phyloP scores from a whole-genome alignment of 2,329 filamentous ascomycete genomes.

The Diplodia seriata region DNA sequence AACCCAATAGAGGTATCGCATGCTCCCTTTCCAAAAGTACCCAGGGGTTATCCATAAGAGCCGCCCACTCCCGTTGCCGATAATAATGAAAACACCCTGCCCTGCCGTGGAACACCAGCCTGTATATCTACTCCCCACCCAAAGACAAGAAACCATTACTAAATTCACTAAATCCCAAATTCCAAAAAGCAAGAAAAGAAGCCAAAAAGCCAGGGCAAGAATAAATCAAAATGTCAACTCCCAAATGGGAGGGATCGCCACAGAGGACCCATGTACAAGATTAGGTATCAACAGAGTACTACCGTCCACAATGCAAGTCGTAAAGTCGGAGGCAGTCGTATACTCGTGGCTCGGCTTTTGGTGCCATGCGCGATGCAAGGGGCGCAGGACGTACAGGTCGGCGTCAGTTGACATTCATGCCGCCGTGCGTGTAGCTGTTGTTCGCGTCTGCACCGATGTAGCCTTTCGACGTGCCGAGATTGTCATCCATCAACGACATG shows the following conservation, averaged over 20 bases:
- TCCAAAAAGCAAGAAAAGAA: neutral
- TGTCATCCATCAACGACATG: slow-evolving; percentile 35
- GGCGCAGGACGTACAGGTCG: neutral
- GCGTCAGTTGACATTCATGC: slow-evolving; percentile 29
- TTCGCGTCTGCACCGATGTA: slow-evolving; percentile 27
- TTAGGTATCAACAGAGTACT: slow-evolving; percentile 31
- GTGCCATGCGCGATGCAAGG: slow-evolving; percentile 5
- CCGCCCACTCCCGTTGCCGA: slow-evolving; percentile 6
- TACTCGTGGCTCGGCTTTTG: slow-evolving; percentile 26
- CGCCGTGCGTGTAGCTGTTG: slow-evolving; percentile 24
- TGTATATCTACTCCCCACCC: slow-evolving; percentile 19
- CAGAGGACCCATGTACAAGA: slow-evolving; percentile 29
- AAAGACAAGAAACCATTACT: neutral
- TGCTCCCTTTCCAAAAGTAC: slow-evolving; percentile 23
- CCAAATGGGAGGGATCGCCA: neutral
- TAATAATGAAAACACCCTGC: slow-evolving; percentile 9
- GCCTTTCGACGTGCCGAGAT: slow-evolving; percentile 21
- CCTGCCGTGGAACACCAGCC: slow-evolving; percentile 8
- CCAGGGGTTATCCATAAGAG: slow-evolving; percentile 21
- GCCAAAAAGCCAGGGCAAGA: neutral
- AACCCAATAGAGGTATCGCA: slow-evolving; percentile 28
- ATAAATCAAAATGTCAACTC: slow-evolving; percentile 3
- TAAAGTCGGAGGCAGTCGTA: slow-evolving; percentile 31
- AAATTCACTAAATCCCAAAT: neutral
- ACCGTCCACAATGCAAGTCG: slow-evolving; percentile 31